Evolutionary conservation across 495 filamentous ascomycete genomes (phyloP).

Genomic region (Hypomontagnella submonticulosa): DNA sequence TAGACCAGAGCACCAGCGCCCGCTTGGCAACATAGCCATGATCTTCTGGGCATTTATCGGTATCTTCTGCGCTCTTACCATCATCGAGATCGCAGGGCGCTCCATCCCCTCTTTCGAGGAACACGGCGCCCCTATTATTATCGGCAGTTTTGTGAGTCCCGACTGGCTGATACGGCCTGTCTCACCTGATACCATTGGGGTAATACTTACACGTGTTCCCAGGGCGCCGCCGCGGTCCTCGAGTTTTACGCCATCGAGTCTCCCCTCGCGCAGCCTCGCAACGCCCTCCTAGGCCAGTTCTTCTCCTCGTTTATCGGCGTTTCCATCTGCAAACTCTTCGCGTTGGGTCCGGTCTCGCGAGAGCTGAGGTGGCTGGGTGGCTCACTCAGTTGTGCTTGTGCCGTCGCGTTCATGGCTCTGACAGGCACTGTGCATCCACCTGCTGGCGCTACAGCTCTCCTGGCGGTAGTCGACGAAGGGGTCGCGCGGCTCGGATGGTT

Average conservation of each 20-base stretch:
- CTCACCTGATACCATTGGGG: neutral
- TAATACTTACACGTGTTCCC: slow-evolving; percentile 11
- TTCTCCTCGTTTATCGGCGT: slow-evolving; percentile 75
- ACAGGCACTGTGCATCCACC: slow-evolving; percentile 88
- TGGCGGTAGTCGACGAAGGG: slow-evolving; percentile 72
- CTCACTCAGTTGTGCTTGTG: slow-evolving; percentile 73
- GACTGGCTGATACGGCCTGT: slow-evolving; percentile 1
- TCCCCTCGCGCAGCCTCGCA: slow-evolving; percentile 85
- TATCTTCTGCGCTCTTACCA: slow-evolving; percentile 54
- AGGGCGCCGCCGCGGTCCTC: slow-evolving; percentile 81
- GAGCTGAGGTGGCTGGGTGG: slow-evolving; percentile 72
- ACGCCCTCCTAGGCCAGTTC: slow-evolving; percentile 76
- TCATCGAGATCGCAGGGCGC: slow-evolving; percentile 58
- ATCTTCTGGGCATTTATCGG: slow-evolving; percentile 65
- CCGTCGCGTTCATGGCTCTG: slow-evolving; percentile 77
- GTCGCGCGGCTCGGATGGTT: slow-evolving; percentile 76
- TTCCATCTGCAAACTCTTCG: slow-evolving; percentile 76
- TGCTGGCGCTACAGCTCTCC: slow-evolving; percentile 85
- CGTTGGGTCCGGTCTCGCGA: slow-evolving; percentile 64
- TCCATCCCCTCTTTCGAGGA: slow-evolving; percentile 51
- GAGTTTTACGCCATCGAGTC: slow-evolving; percentile 80
- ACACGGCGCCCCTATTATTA: slow-evolving; percentile 58
- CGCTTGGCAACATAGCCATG: slow-evolving; percentile 61
- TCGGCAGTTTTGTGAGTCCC: slow-evolving; percentile 62
- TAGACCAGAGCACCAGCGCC: slow-evolving; percentile 47